phyloP scores from a whole-genome alignment of 495 filamentous ascomycete species.

The Neohortaea acidophila region DNA sequence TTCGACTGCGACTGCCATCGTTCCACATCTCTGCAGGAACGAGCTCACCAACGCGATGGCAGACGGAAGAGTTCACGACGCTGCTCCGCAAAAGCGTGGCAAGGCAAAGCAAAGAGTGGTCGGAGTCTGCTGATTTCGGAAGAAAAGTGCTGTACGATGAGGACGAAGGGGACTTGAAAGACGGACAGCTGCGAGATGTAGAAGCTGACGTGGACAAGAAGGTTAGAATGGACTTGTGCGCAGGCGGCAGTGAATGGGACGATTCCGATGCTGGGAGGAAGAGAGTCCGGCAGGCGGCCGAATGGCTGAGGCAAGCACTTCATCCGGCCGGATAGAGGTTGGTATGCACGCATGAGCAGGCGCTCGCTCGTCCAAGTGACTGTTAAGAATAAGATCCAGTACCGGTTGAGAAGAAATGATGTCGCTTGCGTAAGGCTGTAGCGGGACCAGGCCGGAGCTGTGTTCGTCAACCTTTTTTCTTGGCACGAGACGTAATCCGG shows the following conservation, averaged over 20 bases:
- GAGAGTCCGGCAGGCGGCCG: background rate
- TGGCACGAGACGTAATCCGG: no score
- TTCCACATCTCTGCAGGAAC: conserved; percentile 4
- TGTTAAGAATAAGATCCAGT: no score
- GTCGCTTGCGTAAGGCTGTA: no score
- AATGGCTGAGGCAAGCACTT: background rate
- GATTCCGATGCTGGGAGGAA: background rate
- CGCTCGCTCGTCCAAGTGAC: no score
- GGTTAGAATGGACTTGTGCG: background rate
- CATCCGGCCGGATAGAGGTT: no score
- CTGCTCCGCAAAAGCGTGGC: conserved; percentile 3
- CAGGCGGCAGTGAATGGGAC: background rate
- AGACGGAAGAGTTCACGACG: conserved; percentile 5
- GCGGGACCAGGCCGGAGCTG: no score
- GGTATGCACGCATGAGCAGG: no score
- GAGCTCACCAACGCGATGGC: conserved; percentile 1
- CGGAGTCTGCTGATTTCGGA: conserved; percentile 6
- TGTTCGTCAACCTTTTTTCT: no score
- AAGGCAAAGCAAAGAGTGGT: conserved; percentile 3
- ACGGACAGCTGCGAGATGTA: background rate
- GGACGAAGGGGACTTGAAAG: conserved; percentile 5
- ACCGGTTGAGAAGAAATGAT: no score
- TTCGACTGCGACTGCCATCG: conserved; percentile 6
- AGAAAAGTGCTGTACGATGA: conserved; percentile 12
- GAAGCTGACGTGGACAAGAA: conserved; percentile 1